Evolutionary conservation across 768 basidiomycete species (phyloP).

Genomic region (Boletus sp.): DNA sequence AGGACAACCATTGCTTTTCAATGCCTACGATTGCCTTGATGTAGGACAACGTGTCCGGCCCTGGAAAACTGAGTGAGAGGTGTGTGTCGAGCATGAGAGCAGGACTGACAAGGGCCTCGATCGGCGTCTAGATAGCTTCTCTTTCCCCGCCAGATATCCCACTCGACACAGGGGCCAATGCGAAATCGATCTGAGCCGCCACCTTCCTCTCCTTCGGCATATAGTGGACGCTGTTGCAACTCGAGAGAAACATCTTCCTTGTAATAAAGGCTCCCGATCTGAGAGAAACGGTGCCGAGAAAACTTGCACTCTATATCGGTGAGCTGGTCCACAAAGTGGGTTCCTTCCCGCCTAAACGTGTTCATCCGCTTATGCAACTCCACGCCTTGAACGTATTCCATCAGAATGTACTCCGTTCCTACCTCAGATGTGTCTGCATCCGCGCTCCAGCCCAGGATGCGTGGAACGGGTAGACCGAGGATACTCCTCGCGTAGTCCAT

Average conservation of each 20-base stretch:
- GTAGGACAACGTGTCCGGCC: background rate
- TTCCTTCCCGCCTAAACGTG: background rate
- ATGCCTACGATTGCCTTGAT: background rate
- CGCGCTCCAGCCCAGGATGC: constrained; percentile 30
- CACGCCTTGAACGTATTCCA: constrained; percentile 31
- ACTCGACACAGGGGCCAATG: constrained; percentile 5
- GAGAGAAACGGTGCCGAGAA: constrained; percentile 22
- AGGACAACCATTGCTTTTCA: constrained; percentile 1
- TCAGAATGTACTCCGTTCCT: constrained; percentile 34
- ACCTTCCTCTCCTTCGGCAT: constrained; percentile 29
- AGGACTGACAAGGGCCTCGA: constrained; percentile 34
- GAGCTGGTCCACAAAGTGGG: constrained; percentile 15
- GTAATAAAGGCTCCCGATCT: constrained; percentile 36
- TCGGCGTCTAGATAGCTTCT: constrained; percentile 23
- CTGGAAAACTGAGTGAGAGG: background rate
- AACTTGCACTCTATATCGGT: constrained; percentile 23
- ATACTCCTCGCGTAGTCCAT: constrained; percentile 29
- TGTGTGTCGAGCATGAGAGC: background rate
- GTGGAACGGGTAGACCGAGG: constrained; percentile 29
- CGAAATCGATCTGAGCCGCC: constrained; percentile 23
- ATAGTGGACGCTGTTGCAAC: constrained; percentile 8
- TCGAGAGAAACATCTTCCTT: constrained; percentile 24
- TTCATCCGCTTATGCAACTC: constrained; percentile 15
- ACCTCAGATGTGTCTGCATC: constrained; percentile 21
- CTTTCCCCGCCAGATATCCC: constrained; percentile 29